These are phyloP conservation scores for Salvia hispanica DNA, from an alignment of 257 asterid species.

Conservation along the genomic window DNA sequence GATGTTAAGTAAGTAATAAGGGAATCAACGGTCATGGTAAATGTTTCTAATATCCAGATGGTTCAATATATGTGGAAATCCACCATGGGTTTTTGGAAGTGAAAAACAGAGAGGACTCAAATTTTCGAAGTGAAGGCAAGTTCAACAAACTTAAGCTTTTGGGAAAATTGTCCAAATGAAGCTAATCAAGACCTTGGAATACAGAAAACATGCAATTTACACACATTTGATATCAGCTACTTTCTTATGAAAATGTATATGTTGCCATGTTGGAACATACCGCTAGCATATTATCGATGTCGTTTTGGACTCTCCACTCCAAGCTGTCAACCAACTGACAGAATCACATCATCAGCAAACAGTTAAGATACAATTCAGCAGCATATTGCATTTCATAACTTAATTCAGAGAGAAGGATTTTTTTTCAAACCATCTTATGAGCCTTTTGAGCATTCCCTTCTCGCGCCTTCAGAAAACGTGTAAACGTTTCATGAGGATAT, in stretches of 20 bases:
- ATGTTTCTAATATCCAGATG: not conserved
- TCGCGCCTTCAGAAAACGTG: conserved; percentile 62
- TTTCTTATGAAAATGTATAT: not conserved
- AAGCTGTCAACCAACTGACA: conserved; percentile 65
- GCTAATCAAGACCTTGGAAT: not conserved
- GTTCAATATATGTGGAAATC: not conserved
- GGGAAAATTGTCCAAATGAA: not conserved
- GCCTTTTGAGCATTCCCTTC: conserved; percentile 59
- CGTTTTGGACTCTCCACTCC: conserved; percentile 69
- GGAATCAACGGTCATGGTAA: not conserved
- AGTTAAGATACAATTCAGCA: conserved; percentile 20
- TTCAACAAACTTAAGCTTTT: not conserved
- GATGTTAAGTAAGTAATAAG: not conserved
- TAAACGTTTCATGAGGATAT: conserved; percentile 49
- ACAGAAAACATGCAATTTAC: not conserved
- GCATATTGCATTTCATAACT: not conserved
- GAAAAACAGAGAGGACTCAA: not conserved
- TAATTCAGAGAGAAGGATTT: not conserved
- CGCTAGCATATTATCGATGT: conserved; percentile 63
- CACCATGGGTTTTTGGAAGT: too few relatives aligned
- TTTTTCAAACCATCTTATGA: conserved; percentile 50
- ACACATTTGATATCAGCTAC: not conserved
- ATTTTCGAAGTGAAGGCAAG: not conserved
- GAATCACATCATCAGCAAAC: conserved; percentile 23
- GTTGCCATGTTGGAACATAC: conserved; percentile 38